Conservation (phyloP, 306 rosid genomes). For the Trifolium repens region DNA sequence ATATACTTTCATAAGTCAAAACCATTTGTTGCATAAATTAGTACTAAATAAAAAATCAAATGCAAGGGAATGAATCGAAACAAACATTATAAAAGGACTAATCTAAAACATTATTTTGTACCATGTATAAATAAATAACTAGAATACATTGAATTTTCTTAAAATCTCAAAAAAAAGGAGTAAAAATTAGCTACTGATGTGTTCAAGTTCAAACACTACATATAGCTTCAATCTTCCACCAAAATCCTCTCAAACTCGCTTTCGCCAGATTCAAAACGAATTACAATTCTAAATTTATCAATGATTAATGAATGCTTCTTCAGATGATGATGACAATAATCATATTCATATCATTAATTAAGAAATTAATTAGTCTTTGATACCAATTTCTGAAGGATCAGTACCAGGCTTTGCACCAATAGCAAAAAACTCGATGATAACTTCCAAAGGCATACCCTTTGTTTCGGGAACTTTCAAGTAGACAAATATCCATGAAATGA, state of each 20-base stretch:
- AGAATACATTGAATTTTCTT: slow-evolving; percentile 16
- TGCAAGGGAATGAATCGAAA: slow-evolving; percentile 22
- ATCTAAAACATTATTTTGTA: background rate
- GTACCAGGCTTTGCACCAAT: slow-evolving; percentile 60
- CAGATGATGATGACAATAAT: slow-evolving; percentile 7
- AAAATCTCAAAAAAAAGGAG: background rate
- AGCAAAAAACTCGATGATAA: slow-evolving; percentile 73
- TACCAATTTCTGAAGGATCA: slow-evolving; percentile 48
- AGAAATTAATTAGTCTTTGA: slow-evolving; percentile 40
- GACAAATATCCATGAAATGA: slow-evolving; percentile 68
- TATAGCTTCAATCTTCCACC: slow-evolving; percentile 33
- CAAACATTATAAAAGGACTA: slow-evolving; percentile 17
- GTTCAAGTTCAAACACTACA: slow-evolving; percentile 1
- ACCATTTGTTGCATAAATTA: no score
- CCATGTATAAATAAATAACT: slow-evolving; percentile 32
- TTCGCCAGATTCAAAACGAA: slow-evolving; percentile 24
- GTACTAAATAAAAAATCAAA: background rate
- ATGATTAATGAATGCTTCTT: slow-evolving; percentile 10
- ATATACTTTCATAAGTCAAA: no score
- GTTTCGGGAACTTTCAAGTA: slow-evolving; percentile 76
- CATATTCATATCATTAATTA: background rate
- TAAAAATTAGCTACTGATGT: background rate
- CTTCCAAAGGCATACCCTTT: slow-evolving; percentile 85
- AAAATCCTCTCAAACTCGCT: slow-evolving; percentile 34
- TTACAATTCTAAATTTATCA: slow-evolving; percentile 8